Conservation (phyloP, 805 yeast genomes). For the Lipomyces sp. region DNA sequence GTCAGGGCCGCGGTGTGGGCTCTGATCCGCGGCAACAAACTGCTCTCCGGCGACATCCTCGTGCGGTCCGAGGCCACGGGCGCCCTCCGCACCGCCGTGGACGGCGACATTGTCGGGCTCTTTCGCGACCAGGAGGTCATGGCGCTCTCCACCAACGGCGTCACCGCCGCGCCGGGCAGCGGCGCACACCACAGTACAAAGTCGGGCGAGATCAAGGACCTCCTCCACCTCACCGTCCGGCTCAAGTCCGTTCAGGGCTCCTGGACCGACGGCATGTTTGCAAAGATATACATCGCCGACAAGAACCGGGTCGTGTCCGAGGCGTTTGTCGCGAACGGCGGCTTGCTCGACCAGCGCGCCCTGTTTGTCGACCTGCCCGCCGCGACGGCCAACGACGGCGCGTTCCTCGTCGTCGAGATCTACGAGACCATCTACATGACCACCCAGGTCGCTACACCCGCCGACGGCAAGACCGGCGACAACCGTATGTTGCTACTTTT, state of each 20-base stretch:
- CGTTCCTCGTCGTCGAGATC: constrained; percentile 71
- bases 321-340: constrained; percentile 60
- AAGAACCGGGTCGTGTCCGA: constrained; percentile 66
- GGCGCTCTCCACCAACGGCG: constrained; percentile 51
- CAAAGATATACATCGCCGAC: constrained; percentile 59
- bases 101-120: constrained; percentile 50
- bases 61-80: constrained; percentile 36
- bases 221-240: constrained; percentile 71
- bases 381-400: constrained; percentile 53
- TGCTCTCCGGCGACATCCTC: constrained; percentile 36
- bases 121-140: constrained; percentile 66
- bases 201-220: too few species aligned
- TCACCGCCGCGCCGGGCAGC: not conserved
- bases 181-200: not conserved
- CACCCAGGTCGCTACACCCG: constrained; percentile 1
- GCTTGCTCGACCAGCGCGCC: constrained; percentile 41
- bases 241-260: constrained; percentile 48
- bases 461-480: constrained; percentile 34
- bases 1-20: constrained; percentile 36
- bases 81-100: constrained; percentile 31
- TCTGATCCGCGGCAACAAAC: constrained; percentile 35
- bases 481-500: not conserved
- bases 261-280: constrained; percentile 39
- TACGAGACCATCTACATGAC: constrained; percentile 47
- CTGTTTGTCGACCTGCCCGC: constrained; percentile 73